Percentiles rank a stretch among this genome's conserved stretches.
Conservation (phyloP, 2,329 filamentous ascomycete species). For the Xylariaceae sp. region DNA sequence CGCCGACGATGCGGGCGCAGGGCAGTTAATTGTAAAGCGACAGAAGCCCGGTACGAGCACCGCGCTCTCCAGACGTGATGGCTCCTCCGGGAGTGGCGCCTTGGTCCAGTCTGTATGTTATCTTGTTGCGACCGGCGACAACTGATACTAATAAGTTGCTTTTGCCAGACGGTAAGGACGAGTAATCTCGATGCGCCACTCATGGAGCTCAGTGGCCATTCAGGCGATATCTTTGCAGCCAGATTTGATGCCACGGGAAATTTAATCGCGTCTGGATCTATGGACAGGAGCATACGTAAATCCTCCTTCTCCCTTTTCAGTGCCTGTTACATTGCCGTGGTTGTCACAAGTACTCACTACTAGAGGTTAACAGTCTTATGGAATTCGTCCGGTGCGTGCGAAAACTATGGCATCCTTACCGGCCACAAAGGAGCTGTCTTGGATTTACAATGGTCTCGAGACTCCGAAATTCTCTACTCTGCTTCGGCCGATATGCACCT, state of each 20-base stretch:
- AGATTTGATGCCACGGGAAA: slow-evolving; percentile 86
- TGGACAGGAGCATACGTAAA: slow-evolving; percentile 86
- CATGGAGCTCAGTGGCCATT: slow-evolving; percentile 81
- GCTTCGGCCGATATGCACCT: slow-evolving; percentile 91
- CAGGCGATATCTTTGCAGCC: slow-evolving; percentile 84
- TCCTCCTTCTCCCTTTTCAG: slow-evolving; percentile 16
- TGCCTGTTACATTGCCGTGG: background rate
- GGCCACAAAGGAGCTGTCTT: slow-evolving; percentile 89
- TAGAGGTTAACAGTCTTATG: slow-evolving; percentile 64
- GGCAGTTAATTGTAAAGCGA: slow-evolving; percentile 82
- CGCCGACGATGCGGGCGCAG: slow-evolving; percentile 72
- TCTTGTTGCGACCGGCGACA: background rate
- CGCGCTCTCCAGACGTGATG: slow-evolving; percentile 48
- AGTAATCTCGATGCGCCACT: slow-evolving; percentile 83
- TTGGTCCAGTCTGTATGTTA: slow-evolving; percentile 49
- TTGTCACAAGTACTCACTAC: background rate
- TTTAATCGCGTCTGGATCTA: slow-evolving; percentile 86
- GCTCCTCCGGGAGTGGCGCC: slow-evolving; percentile 37
- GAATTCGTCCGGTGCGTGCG: slow-evolving; percentile 86
- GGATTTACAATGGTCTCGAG: slow-evolving; percentile 94
- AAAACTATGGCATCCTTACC: slow-evolving; percentile 84
- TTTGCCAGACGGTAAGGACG: slow-evolving; percentile 63
- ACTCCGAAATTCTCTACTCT: slow-evolving; percentile 84
- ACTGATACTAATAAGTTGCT: background rate
- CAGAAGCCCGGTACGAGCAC: slow-evolving; percentile 61